Evolutionary conservation across 1,284 basidiomycete species (phyloP).

Genomic region (Meira miltonrushii): DNA sequence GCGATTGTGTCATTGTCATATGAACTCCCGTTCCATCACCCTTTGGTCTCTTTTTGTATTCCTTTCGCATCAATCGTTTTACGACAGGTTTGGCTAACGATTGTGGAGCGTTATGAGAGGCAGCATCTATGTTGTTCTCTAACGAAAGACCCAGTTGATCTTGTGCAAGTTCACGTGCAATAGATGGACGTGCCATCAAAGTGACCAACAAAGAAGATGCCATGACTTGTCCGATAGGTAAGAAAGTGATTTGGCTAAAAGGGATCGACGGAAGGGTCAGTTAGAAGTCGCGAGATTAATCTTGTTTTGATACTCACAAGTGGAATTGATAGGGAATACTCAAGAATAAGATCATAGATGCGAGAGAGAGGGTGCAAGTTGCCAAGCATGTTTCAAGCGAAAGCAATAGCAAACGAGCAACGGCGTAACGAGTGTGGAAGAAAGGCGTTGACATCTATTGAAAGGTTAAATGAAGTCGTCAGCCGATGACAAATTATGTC

Average conservation of each 20-base stretch:
- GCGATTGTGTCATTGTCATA: background rate
- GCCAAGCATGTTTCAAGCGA: constrained; percentile 14
- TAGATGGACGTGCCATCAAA: constrained; percentile 11
- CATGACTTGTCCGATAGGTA: constrained; percentile 10
- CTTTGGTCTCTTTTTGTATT: constrained; percentile 3
- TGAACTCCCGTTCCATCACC: background rate
- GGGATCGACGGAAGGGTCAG: background rate
- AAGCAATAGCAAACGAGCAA: constrained; percentile 12
- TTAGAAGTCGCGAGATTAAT: background rate
- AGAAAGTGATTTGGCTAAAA: constrained; percentile 5
- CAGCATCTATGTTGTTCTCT: background rate
- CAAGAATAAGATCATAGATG: constrained; percentile 15
- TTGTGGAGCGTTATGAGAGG: background rate
- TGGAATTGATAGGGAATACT: constrained; percentile 1
- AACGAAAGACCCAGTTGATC: background rate
- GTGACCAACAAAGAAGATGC: constrained; percentile 11
- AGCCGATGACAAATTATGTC: no score
- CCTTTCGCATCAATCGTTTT: constrained; percentile 6
- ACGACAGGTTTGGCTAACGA: constrained; percentile 11
- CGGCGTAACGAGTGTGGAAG: constrained; percentile 12
- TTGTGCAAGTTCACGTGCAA: constrained; percentile 13
- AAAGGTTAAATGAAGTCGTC: background rate
- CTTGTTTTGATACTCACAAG: constrained; percentile 2
- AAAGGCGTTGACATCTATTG: constrained; percentile 3
- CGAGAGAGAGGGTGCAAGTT: constrained; percentile 8